Evolutionary conservation across 768 basidiomycete species (phyloP), one percentile per base, ranked within the genome.

Genomic region (Exidia glandulosa): DNA sequence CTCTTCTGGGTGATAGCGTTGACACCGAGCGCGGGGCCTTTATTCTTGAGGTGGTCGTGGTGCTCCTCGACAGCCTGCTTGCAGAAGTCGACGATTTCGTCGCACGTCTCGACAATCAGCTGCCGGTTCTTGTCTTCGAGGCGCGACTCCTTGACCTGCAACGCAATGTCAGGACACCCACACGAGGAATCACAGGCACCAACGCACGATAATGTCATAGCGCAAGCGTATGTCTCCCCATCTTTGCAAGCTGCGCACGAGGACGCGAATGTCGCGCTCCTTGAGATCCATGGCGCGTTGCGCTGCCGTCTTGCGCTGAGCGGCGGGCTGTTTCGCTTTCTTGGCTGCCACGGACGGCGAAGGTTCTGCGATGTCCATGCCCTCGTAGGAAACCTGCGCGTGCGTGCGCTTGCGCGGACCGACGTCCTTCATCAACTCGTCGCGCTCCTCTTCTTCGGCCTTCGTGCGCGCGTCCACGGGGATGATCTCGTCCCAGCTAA

Each of bases 401-500:
- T 89, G 88, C 3, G 86, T 83, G 36, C 94, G 85, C 70, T 95
- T 96, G 63, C 88, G 76, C 6, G 86, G 75, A 56, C 76, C 79
- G 60, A 85, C 68, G 61, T 92, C 88, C 66, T 91, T 87, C 36
- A 81, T 82, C 66, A 84, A 85, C 60, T 81, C 78, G 60, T 86
- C 79, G 62, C 87, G 86, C 61, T 91, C 87, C 64, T 94, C 94
- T 31, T 81, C 80, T 62, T 92, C 92, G 48, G 87, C 83, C 69
- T 83, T 85, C 71, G 87, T 84, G 5, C 96, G 86, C 67, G 93
- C 93, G 27, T 94, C 93, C 9, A 88, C 71, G 19, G 96, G 96
- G 66, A 99, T 98, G 72, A 99, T 98, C 62, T 98, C 96, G 69
- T 99, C 96, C 96, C 96, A 99, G 67, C 73, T 92, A 84, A 95